Evolutionary conservation across 202 grass and related monocot genomes (phyloP), one percentile per base, ranked within the genome.

Genomic region (Thinopyrum obtusiflorum): DNA sequence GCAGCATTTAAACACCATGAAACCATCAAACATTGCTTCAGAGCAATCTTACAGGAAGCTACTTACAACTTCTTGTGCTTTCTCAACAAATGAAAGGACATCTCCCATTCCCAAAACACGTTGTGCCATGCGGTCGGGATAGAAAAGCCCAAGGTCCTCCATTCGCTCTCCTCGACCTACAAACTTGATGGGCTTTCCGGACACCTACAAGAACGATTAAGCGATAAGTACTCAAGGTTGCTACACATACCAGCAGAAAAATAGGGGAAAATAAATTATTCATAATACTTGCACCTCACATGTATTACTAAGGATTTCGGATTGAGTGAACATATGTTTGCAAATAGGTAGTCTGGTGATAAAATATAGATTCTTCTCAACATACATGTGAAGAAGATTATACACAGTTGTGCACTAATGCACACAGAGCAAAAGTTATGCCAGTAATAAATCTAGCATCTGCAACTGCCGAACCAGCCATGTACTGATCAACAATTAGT

Each of bases 51-150:
- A 35, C 6, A 76, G 27, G 21, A 78, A 64, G 26, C 11, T 64
- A 92, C 96, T 92, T 94, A 96, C 96, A 1, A 98, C 73, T 96
- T 98, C 93, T 91, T 98, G 91, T 68, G 97, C 87, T 79, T 98
- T 98, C 83, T 96, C 93, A 44, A 96, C 97, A 81, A 98, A 98
- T 59, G 93, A 94, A 88, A 98, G 97, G 72, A 98, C 93, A 85
- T 98, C 97, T 40, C 97, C 97, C 97, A 98, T 96, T 68, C 93
- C 97, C 68, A 98, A 82, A 65, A 98, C 88, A 35, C 93, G 85
- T 1, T 94, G 93, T 7, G 93, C 97, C 97, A 96, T 98, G 18
- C 90, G 91, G 18, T 96, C 90, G 46, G 97, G 97, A 87, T 98
- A 98, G 86, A 98, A 96, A 82, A 90, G 88, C 69, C 96, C 97